phyloP scores from a whole-genome alignment of 78 protist genomes.

The Dictyostelium firmibasis region DNA sequence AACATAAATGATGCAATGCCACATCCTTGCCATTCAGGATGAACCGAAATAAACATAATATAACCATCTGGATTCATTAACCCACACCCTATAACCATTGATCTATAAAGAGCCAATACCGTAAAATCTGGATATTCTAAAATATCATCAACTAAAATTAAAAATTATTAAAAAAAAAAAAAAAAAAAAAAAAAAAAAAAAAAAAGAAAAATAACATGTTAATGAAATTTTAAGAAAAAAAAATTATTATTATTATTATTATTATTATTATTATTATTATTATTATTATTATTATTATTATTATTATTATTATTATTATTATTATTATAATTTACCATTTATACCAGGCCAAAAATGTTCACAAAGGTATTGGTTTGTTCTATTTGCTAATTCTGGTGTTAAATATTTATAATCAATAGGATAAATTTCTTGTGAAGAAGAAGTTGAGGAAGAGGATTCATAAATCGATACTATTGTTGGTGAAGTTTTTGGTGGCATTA shows the following conservation, averaged over 20 bases:
- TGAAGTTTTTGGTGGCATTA: background rate
- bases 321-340: slow-evolving; percentile 21
- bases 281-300: background rate
- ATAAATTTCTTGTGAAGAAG: background rate
- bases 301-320: background rate
- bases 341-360: slow-evolving; percentile 84
- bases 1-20: slow-evolving; percentile 85
- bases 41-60: slow-evolving; percentile 63
- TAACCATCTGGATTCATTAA: slow-evolving; percentile 85
- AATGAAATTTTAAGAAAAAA: too few species aligned
- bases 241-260: background rate
- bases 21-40: slow-evolving; percentile 77
- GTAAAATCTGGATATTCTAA: slow-evolving; percentile 80
- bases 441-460: background rate
- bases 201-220: background rate
- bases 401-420: slow-evolving; percentile 74
- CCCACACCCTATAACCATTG: slow-evolving; percentile 83
- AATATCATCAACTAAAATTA: background rate
- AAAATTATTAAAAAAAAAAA: background rate
- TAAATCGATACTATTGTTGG: background rate
- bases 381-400: slow-evolving; percentile 32
- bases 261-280: too few species aligned
- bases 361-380: slow-evolving; percentile 36
- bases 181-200: background rate
- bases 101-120: slow-evolving; percentile 51